Conservation (phyloP, 441 rosid genomes). For the Adansonia grandidieri region DNA sequence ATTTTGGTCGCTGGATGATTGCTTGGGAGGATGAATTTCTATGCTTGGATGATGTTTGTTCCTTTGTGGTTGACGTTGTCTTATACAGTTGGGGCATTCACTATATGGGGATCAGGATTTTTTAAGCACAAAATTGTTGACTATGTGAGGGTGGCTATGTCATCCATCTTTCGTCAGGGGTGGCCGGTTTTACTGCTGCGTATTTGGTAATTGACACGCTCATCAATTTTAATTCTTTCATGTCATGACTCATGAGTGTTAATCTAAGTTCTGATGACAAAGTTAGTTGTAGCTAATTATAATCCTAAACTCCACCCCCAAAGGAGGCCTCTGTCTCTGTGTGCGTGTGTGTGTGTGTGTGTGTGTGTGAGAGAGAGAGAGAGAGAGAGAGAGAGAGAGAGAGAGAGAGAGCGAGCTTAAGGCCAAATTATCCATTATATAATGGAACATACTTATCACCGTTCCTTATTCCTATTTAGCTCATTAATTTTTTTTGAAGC, state of each 20-base stretch:
- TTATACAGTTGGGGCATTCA: background rate
- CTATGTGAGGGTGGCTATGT: conserved; percentile 66
- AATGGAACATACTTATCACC: too few relatives aligned
- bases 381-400: too few relatives aligned
- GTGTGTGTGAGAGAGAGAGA: too few relatives aligned
- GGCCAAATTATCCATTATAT: too few relatives aligned
- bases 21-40: conserved; percentile 65
- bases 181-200: conserved; percentile 75
- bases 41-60: conserved; percentile 36
- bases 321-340: too few relatives aligned
- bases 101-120: conserved; percentile 23
- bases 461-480: background rate
- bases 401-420: too few relatives aligned
- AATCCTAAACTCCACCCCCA: too few relatives aligned
- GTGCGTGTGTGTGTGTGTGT: too few relatives aligned
- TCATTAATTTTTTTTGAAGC: background rate
- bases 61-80: background rate
- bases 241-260: background rate
- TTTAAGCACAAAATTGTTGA: conserved; percentile 42
- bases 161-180: conserved; percentile 70
- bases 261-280: too few relatives aligned
- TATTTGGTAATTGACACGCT: conserved; percentile 51
- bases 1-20: conserved; percentile 47
- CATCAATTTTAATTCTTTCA: conserved; percentile 15
- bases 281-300: too few relatives aligned